phyloP scores from a whole-genome alignment of 768 basidiomycete species.

The Cubamyces lactineus region DNA sequence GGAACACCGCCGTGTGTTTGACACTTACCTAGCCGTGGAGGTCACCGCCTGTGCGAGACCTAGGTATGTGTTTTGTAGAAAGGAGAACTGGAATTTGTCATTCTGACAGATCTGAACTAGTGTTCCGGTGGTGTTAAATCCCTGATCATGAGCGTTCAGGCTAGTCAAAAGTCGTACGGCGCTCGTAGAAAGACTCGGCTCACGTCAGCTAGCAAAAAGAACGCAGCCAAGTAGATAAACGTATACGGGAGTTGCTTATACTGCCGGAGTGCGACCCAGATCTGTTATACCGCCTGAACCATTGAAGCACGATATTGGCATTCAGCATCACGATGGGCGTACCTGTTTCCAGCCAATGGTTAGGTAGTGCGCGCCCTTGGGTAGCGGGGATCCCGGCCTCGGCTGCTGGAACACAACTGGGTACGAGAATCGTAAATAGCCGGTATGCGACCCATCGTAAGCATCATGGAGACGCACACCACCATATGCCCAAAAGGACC shows the following conservation, averaged over 20 bases:
- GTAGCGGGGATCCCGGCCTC: constrained; percentile 79
- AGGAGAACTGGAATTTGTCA: constrained; percentile 79
- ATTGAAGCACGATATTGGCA: neutral
- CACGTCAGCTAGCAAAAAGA: constrained; percentile 79
- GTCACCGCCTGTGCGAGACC: constrained; percentile 77
- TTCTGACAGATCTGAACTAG: constrained; percentile 79
- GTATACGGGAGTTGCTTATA: constrained; percentile 81
- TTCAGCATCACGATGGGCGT: constrained; percentile 4
- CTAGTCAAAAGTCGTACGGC: no score
- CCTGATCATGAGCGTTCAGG: constrained; percentile 43
- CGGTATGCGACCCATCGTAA: neutral
- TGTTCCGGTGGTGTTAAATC: constrained; percentile 80
- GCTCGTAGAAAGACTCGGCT: constrained; percentile 25
- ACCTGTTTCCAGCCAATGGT: constrained; percentile 90
- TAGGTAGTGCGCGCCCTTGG: constrained; percentile 74
- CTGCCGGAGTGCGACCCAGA: constrained; percentile 75
- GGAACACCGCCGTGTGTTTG: no score
- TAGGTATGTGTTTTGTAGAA: constrained; percentile 79
- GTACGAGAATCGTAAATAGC: neutral
- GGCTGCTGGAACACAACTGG: constrained; percentile 83
- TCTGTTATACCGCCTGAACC: constrained; percentile 43
- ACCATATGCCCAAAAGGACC: constrained; percentile 84
- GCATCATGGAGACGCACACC: constrained; percentile 58
- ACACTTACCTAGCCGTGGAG: constrained; percentile 49
- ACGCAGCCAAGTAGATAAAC: constrained; percentile 75